Percentiles rank a stretch among this genome's conserved stretches.
Evolutionary conservation across 768 basidiomycete genomes (phyloP).

Genomic region (Hemileccinum rubropunctum): DNA sequence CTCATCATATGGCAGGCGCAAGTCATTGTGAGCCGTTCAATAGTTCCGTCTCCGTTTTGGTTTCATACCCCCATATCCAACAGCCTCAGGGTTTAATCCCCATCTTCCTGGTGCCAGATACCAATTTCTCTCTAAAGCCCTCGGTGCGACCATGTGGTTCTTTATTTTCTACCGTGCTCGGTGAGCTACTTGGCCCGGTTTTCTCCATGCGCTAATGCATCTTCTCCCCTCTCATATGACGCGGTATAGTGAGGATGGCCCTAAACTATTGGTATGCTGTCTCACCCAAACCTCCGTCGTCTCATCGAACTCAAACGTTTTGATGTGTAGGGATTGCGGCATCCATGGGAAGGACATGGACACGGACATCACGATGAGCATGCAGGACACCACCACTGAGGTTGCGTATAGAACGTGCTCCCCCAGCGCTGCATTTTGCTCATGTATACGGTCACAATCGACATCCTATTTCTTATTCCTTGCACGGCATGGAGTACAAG

Average conservation of each 20-base stretch:
- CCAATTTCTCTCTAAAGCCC: conserved; percentile 74
- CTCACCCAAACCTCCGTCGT: neutral
- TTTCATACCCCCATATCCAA: neutral
- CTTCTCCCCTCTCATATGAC: neutral
- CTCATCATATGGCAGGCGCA: conserved; percentile 34
- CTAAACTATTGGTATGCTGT: conserved; percentile 61
- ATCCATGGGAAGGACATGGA: conserved; percentile 66
- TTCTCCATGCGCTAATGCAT: neutral
- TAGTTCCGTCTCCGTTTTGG: neutral
- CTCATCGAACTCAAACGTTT: neutral
- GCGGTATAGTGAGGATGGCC: conserved; percentile 63
- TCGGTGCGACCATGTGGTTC: conserved; percentile 98
- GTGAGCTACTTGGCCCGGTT: conserved; percentile 46
- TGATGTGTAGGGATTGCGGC: conserved; percentile 47
- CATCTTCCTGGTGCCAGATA: conserved; percentile 79
- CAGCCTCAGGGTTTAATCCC: conserved; percentile 82
- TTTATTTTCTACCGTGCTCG: conserved; percentile 96
- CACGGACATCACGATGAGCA: conserved; percentile 41
- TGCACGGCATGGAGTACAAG: neutral
- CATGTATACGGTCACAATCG: conserved; percentile 12
- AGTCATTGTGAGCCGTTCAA: conserved; percentile 24
- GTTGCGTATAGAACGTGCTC: conserved; percentile 12
- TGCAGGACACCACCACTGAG: conserved; percentile 41
- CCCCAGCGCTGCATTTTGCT: neutral
- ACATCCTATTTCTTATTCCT: neutral